Percentiles rank a stretch among this genome's conserved stretches.
phyloP scores from a whole-genome alignment of 2,329 filamentous ascomycete species.

The Sporothrix mexicana region DNA sequence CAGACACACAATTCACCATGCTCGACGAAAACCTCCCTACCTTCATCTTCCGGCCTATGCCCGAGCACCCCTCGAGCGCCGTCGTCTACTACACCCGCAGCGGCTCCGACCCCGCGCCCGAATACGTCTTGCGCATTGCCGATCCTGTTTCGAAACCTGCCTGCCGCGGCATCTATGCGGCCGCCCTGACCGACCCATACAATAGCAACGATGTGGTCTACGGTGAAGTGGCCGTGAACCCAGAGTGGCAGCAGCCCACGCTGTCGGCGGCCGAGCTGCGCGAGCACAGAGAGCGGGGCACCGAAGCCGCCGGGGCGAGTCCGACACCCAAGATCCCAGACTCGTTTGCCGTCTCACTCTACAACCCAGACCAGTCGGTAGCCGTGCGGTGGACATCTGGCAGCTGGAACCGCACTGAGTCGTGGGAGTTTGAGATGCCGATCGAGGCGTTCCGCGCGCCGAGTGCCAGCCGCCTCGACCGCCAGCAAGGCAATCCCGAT shows the following conservation, averaged over 20 bases:
- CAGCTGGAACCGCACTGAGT: conserved; percentile 78
- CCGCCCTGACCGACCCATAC: conserved; percentile 82
- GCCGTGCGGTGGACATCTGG: conserved; percentile 72
- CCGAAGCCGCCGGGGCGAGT: conserved; percentile 63
- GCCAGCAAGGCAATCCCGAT: conserved; percentile 55
- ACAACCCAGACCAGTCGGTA: conserved; percentile 89
- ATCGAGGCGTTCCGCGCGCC: conserved; percentile 82
- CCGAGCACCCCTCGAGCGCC: conserved; percentile 61
- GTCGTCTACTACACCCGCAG: conserved; percentile 69
- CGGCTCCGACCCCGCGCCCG: conserved; percentile 78
- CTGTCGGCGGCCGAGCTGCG: conserved; percentile 82
- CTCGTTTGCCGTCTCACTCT: conserved; percentile 83
- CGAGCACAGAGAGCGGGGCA: conserved; percentile 48
- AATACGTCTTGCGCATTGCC: conserved; percentile 79
- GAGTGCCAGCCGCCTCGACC: conserved; percentile 78
- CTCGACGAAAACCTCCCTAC: conserved; percentile 93
- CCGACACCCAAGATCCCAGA: conserved; percentile 75
- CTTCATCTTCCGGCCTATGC: conserved; percentile 60
- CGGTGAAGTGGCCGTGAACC: conserved; percentile 82
- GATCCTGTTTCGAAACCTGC: conserved; percentile 69
- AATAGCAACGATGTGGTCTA: conserved; percentile 77
- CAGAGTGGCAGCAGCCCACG: conserved; percentile 83
- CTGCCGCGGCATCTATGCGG: conserved; percentile 83
- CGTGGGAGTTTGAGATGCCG: conserved; percentile 93
- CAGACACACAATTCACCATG: conserved; percentile 58